Base-by-base conservation (phyloP, 352 stramenopile species). In the Pythium chondricola region DNA sequence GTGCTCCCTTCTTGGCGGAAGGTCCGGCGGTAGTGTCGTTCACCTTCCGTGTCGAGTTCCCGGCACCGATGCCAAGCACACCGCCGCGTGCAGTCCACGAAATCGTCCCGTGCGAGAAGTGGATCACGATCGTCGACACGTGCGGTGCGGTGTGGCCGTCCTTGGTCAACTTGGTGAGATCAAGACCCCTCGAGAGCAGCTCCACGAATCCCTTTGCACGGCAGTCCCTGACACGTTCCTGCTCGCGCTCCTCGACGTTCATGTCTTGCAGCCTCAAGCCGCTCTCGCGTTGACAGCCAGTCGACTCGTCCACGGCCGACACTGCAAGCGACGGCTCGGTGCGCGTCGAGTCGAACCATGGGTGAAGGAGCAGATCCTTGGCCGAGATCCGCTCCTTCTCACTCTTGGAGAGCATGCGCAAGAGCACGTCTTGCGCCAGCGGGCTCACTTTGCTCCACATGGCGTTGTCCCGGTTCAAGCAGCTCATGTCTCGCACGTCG, bases 401-500 rank as follows among this genome's bases (percentile, higher is more conserved):
- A 36, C 69, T 64, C 13, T 44, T 50, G 9, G 32, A 60, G 2
- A 92, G 61, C 69, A 92, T 87, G 21, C 69, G 58, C 8, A 83
- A 42, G 9, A 92, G 53, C 10, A 70, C 70, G 17, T 89, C 72
- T 60, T 92, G 75, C 16, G 71, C 80, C 26, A 73, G 36, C 0
- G 53, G 55, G 18, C 63, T 86, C 18, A 89, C 67, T 2, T 53
- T 52, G 14, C 57, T 69, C 80, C 80, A 88, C 43, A 83, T 70
- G 1, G 67, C 48, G 25, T 85, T 89, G 17, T 68, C 67, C 3
- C 32, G 60, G 41, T 63, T 68, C 17, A 92, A 52, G 33, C 80
- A 92, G 47, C 77, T 87, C 80, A 92, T 89, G 61, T 92, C 77
- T 10, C 77, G 77, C 20, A 88, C 67, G 49, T 92, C 80, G 0